These are phyloP conservation scores for Cryptococcus sp. DNA, from an alignment of 1,284 basidiomycete genomes.

Conservation along the genomic window DNA sequence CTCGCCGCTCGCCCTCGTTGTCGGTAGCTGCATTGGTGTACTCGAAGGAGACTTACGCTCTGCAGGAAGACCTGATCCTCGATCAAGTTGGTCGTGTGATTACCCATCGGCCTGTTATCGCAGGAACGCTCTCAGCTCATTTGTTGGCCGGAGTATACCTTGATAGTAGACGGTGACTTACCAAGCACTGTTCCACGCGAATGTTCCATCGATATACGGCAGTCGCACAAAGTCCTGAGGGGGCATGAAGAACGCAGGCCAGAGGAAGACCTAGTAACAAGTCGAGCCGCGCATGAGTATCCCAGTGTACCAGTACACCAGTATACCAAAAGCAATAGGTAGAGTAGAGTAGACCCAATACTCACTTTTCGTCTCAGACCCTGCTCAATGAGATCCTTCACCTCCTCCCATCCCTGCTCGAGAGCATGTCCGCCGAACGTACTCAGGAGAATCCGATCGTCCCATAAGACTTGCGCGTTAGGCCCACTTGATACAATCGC, in stretches of 20 bases:
- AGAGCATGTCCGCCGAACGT: slow-evolving; percentile 49
- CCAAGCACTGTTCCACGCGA: slow-evolving; percentile 54
- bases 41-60: slow-evolving; percentile 21
- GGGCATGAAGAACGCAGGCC: slow-evolving; percentile 51
- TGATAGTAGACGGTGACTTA: slow-evolving; percentile 21
- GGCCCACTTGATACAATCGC: slow-evolving; percentile 4
- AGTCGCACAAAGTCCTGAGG: slow-evolving; percentile 38
- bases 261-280: slow-evolving; percentile 42
- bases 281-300: neutral
- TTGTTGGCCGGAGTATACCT: neutral
- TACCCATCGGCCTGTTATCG: slow-evolving; percentile 39
- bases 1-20: too few relatives aligned
- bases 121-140: neutral
- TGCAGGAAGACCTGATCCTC: slow-evolving; percentile 44
- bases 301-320: neutral
- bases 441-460: slow-evolving; percentile 34
- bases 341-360: neutral
- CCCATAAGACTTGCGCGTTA: slow-evolving; percentile 23
- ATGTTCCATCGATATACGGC: slow-evolving; percentile 43
- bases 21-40: too few relatives aligned
- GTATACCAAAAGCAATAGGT: neutral
- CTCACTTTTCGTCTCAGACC: slow-evolving; percentile 30
- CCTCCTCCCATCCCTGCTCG: slow-evolving; percentile 42
- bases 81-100: slow-evolving; percentile 28
- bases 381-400: slow-evolving; percentile 30